These are phyloP conservation scores for Rubia peregrina DNA, from an alignment of 305 asterid species.

Conservation along the genomic window DNA sequence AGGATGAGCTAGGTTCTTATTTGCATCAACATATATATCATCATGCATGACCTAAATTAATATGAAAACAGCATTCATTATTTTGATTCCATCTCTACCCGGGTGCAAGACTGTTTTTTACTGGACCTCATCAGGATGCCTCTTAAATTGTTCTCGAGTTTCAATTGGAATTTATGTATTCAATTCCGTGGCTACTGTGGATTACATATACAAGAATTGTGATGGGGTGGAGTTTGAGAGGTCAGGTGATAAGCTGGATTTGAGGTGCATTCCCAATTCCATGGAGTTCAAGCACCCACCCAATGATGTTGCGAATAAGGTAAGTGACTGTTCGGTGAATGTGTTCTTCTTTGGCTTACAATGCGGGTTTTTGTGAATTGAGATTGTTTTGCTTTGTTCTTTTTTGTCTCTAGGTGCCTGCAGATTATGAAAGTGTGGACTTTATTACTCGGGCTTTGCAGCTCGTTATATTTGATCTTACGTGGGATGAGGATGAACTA, in stretches of 20 bases:
- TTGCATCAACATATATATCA: too few species aligned
- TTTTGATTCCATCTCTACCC: too few species aligned
- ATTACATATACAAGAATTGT: constrained; percentile 64
- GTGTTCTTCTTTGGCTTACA: constrained; percentile 1
- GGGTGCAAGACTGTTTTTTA: too few species aligned
- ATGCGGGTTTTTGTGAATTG: not conserved
- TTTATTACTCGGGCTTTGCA: constrained; percentile 80
- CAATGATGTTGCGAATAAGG: constrained; percentile 82
- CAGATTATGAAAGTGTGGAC: constrained; percentile 71
- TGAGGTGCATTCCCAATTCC: constrained; percentile 86
- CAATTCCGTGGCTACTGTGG: constrained; percentile 81
- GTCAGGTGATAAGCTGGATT: constrained; percentile 76
- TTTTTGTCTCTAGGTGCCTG: constrained; percentile 43
- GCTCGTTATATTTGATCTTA: constrained; percentile 65
- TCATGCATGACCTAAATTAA: too few species aligned
- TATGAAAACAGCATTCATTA: too few species aligned
- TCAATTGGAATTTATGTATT: constrained; percentile 19
- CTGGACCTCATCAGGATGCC: too few species aligned
- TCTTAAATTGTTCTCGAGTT: too few species aligned
- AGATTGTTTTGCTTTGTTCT: constrained; percentile 9
- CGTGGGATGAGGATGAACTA: constrained; percentile 98
- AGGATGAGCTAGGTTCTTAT: too few species aligned
- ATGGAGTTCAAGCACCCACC: constrained; percentile 75
- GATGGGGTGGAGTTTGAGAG: constrained; percentile 93
- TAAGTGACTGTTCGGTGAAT: constrained; percentile 21